Evolutionary conservation across 2,329 filamentous ascomycete species (phyloP).

Genomic region (Penicillium sp.): DNA sequence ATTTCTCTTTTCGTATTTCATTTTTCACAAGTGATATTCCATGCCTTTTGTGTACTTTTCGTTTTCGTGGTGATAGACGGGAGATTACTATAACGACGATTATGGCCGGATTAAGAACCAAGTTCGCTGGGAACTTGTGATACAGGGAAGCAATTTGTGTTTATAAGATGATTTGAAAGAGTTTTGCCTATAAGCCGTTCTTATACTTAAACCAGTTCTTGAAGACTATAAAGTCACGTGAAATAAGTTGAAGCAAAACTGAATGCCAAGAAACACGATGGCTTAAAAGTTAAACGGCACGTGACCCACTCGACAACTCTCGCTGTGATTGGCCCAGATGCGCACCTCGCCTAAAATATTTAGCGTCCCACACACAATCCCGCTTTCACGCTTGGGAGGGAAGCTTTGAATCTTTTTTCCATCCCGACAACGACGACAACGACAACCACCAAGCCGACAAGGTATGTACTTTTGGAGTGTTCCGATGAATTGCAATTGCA

Average conservation of each 20-base stretch:
- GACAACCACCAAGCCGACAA: constrained; percentile 44
- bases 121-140: not conserved
- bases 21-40: not conserved
- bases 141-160: not conserved
- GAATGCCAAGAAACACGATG: not conserved
- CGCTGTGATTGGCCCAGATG: constrained; percentile 1
- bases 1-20: not conserved
- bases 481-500: not conserved
- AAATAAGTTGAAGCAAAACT: too few relatives aligned
- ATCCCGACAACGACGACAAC: constrained; percentile 29
- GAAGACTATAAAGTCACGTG: not conserved
- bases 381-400: constrained; percentile 18
- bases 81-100: not conserved
- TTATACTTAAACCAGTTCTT: too few relatives aligned
- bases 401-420: constrained; percentile 27
- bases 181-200: not conserved
- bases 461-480: constrained; percentile 34
- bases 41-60: not conserved
- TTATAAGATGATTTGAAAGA: not conserved
- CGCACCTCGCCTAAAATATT: constrained; percentile 35
- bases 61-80: not conserved
- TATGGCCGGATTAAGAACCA: not conserved
- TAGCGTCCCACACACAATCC: constrained; percentile 43
- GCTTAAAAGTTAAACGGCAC: not conserved
- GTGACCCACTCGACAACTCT: not conserved